These are phyloP conservation scores for Geotrichum australiense DNA, from an alignment of 1,139 yeast genomes.

Conservation along the genomic window DNA sequence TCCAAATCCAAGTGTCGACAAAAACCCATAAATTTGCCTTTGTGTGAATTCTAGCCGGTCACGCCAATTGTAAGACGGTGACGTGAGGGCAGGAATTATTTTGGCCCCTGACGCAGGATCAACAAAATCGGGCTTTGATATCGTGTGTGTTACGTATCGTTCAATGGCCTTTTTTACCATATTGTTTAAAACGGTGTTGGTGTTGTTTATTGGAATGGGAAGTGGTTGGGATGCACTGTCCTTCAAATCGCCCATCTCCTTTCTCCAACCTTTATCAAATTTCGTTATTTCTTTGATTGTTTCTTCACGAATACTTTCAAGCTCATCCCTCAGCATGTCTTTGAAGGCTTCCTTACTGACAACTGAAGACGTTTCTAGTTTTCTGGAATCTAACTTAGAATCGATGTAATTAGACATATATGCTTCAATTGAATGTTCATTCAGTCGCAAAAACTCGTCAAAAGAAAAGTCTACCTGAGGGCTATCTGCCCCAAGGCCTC, in stretches of 20 bases:
- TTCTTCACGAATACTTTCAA: conserved; percentile 11
- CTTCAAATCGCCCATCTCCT: not conserved
- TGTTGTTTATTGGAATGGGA: not conserved
- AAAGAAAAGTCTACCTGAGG: conserved; percentile 7
- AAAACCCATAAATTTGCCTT: conserved; percentile 19
- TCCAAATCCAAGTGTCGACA: conserved; percentile 25
- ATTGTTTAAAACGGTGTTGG: conserved; percentile 5
- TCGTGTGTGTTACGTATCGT: conserved; percentile 13
- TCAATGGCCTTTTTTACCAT: conserved; percentile 13
- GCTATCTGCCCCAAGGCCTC: conserved; percentile 1
- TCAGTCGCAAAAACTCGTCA: conserved; percentile 13
- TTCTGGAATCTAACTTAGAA: not conserved
- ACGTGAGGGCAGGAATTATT: conserved; percentile 28
- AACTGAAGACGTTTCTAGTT: conserved; percentile 8
- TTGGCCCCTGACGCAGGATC: conserved; percentile 30
- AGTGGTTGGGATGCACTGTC: too few relatives aligned
- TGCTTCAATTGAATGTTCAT: conserved; percentile 10
- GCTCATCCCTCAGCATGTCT: conserved; percentile 9
- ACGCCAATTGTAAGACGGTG: conserved; percentile 25
- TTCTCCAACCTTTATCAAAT: conserved; percentile 3
- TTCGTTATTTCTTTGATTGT: conserved; percentile 8
- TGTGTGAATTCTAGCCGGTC: conserved; percentile 16
- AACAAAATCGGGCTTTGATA: conserved; percentile 30
- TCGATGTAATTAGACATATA: conserved; percentile 10
- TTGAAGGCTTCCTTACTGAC: conserved; percentile 13